Conservation (phyloP, 208 protist species). For the Zelonia costaricensis region DNA sequence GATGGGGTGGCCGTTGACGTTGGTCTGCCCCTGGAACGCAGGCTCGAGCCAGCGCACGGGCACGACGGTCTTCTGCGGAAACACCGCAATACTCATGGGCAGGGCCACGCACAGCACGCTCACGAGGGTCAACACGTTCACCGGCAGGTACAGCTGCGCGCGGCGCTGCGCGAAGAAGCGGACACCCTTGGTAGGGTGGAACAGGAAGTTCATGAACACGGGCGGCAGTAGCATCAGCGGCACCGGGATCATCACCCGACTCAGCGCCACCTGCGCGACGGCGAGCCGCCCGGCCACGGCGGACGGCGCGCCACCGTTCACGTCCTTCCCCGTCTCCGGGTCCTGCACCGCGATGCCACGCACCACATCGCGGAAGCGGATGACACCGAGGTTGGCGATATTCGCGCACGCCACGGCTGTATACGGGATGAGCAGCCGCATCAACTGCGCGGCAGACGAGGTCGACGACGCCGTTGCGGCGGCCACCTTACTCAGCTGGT, state of each 20-base stretch:
- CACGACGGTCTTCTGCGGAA: slow-evolving; percentile 55
- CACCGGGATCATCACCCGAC: slow-evolving; percentile 61
- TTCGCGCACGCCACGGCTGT: slow-evolving; percentile 79
- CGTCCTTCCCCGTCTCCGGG: slow-evolving; percentile 46
- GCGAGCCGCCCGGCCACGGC: slow-evolving; percentile 58
- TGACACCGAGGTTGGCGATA: slow-evolving; percentile 77
- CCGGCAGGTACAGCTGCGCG: slow-evolving; percentile 40
- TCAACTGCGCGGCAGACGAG: slow-evolving; percentile 6
- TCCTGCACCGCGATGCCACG: slow-evolving; percentile 73
- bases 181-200: slow-evolving; percentile 30
- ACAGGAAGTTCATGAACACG: slow-evolving; percentile 60
- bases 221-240: slow-evolving; percentile 77
- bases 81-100: slow-evolving; percentile 57
- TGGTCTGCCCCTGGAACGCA: slow-evolving; percentile 35
- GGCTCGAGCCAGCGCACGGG: slow-evolving; percentile 41
- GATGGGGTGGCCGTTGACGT: slow-evolving; percentile 36
- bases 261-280: slow-evolving; percentile 69
- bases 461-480: slow-evolving; percentile 17
- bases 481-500: slow-evolving; percentile 19
- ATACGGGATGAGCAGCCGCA: slow-evolving; percentile 65
- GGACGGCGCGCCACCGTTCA: slow-evolving; percentile 48
- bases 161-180: slow-evolving; percentile 37
- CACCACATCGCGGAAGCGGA: slow-evolving; percentile 73
- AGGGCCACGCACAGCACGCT: slow-evolving; percentile 47
- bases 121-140: slow-evolving; percentile 51